Conservation (phyloP, 177 flowering plant species). For the Vitis hybrid region DNA sequence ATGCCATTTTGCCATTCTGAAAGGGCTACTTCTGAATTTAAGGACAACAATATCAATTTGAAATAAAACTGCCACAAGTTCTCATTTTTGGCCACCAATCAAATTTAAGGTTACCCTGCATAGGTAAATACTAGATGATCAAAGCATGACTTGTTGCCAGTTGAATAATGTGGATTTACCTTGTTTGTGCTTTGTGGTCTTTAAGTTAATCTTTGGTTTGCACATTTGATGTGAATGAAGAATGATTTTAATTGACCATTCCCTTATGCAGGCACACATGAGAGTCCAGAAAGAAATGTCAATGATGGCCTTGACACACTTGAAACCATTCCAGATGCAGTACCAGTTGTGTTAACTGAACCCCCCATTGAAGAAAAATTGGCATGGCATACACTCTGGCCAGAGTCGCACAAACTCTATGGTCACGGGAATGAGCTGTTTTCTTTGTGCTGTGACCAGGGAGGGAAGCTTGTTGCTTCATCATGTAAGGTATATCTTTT, state of each 20-base stretch:
- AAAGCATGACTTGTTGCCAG: no score
- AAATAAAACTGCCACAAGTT: no score
- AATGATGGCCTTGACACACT: conserved; percentile 62
- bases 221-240: background rate
- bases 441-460: conserved; percentile 78
- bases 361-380: conserved; percentile 95
- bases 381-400: conserved; percentile 95
- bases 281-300: conserved; percentile 32
- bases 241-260: background rate
- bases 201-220: background rate
- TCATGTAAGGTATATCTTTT: conserved; percentile 77
- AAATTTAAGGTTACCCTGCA: no score
- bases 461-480: conserved; percentile 86
- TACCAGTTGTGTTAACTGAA: conserved; percentile 71
- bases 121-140: no score
- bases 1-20: no score
- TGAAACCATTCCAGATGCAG: conserved; percentile 91
- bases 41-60: no score
- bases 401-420: conserved; percentile 95
- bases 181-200: no score
- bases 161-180: no score
- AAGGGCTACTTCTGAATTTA: no score
- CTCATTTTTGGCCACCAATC: no score
- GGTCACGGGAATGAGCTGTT: conserved; percentile 98
- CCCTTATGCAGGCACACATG: conserved; percentile 47